Percentiles rank a stretch among this genome's conserved stretches.
Evolutionary conservation across 2,329 filamentous ascomycete genomes (phyloP).

Genomic region (Sarocladium oryzae): DNA sequence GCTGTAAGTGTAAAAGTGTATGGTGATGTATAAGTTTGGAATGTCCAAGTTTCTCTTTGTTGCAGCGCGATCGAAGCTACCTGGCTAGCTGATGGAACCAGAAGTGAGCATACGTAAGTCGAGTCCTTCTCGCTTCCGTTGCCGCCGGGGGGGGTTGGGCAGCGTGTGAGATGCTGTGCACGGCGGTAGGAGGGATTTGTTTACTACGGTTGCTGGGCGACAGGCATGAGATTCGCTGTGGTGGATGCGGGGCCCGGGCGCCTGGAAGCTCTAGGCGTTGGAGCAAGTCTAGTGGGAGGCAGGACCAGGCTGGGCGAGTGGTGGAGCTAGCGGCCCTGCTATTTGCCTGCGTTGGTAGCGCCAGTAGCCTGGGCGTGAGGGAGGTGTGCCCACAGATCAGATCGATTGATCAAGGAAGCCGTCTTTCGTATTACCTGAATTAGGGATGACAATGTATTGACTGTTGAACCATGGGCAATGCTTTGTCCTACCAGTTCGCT

Average conservation of each 20-base stretch:
- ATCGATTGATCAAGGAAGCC: too few relatives aligned
- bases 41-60: too few relatives aligned
- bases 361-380: not conserved
- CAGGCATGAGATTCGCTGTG: not conserved
- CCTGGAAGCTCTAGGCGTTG: not conserved
- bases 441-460: too few relatives aligned
- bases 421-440: too few relatives aligned
- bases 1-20: not conserved
- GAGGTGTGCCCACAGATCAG: too few relatives aligned
- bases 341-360: too few relatives aligned
- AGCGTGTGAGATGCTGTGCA: not conserved
- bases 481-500: too few relatives aligned
- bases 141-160: not conserved
- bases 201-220: slow-evolving; percentile 8
- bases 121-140: not conserved
- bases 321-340: not conserved
- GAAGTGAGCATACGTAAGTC: not conserved
- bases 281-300: too few relatives aligned
- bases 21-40: too few relatives aligned
- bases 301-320: not conserved
- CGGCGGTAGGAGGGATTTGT: slow-evolving; percentile 3
- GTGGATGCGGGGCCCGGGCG: slow-evolving; percentile 2
- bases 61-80: too few relatives aligned
- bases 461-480: too few relatives aligned
- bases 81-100: not conserved